Evolutionary conservation across 1,139 yeast genomes (phyloP).

Genomic region (Arxiozyma slooffiae): DNA sequence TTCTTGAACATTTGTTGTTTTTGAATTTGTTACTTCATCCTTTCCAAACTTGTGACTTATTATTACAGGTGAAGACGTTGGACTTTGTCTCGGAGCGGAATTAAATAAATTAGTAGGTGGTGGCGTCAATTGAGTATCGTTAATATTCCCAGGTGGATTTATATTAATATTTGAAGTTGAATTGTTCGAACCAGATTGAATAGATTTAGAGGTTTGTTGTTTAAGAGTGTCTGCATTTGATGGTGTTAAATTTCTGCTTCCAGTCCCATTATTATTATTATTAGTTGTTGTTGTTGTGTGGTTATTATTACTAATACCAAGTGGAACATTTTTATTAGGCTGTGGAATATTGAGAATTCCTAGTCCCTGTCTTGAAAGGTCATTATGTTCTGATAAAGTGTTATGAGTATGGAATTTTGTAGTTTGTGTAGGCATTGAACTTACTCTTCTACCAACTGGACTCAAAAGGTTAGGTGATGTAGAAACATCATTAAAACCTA

Average conservation of each 20-base stretch:
- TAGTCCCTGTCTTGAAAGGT: conserved; percentile 1
- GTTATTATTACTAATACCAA: background rate
- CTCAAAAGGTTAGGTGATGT: conserved; percentile 1
- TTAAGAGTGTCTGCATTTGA: background rate
- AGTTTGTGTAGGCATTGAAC: conserved; percentile 3
- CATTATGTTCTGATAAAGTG: background rate
- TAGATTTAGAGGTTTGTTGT: conserved; percentile 2
- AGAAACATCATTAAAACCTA: conserved; percentile 12
- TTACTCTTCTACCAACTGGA: conserved; percentile 1
- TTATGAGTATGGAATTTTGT: background rate
- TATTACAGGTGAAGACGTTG: background rate
- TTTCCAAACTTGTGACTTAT: conserved; percentile 3
- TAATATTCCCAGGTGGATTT: background rate
- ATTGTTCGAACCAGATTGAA: conserved; percentile 4
- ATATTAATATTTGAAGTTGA: background rate
- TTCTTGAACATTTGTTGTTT: conserved; percentile 1
- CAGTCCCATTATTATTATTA: background rate
- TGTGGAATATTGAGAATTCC: conserved; percentile 2
- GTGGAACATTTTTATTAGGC: background rate
- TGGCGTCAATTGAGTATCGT: background rate
- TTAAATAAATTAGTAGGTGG: background rate
- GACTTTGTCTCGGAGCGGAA: background rate
- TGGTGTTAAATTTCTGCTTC: background rate
- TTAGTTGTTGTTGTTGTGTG: background rate
- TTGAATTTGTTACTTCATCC: background rate